A percentile compares a stretch with the other conserved stretches of the same genome.
phyloP scores from a whole-genome alignment of 805 yeast species.

The Pichia deserticola region DNA sequence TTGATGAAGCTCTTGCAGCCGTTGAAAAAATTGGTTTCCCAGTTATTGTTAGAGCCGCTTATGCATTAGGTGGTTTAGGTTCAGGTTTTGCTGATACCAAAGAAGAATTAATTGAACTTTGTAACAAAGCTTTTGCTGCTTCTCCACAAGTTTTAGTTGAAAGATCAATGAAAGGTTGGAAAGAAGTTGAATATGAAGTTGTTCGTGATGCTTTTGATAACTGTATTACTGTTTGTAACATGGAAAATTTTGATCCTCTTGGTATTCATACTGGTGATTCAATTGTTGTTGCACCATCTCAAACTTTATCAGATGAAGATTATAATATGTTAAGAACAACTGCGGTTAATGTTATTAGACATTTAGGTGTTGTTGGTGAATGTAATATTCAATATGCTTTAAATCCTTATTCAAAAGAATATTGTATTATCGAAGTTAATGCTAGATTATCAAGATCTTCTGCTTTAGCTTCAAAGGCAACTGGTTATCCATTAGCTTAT shows the following conservation, averaged over 20 bases:
- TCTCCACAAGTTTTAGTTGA: slow-evolving; percentile 96
- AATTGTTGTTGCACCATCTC: slow-evolving; percentile 97
- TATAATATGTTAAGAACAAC: slow-evolving; percentile 97
- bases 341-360: slow-evolving; percentile 95
- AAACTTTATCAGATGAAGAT: slow-evolving; percentile 93
- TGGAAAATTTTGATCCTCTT: slow-evolving; percentile 98
- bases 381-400: slow-evolving; percentile 97
- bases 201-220: slow-evolving; percentile 95
- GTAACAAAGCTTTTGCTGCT: slow-evolving; percentile 88
- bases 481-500: slow-evolving; percentile 96
- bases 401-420: slow-evolving; percentile 88
- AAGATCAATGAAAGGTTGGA: slow-evolving; percentile 98
- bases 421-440: slow-evolving; percentile 95
- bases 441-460: slow-evolving; percentile 97
- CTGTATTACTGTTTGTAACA: slow-evolving; percentile 98
- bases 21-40: slow-evolving; percentile 89
- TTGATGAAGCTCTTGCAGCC: slow-evolving; percentile 78
- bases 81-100: slow-evolving; percentile 95
- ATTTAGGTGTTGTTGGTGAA: slow-evolving; percentile 98
- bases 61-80: slow-evolving; percentile 95
- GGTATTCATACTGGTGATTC: slow-evolving; percentile 99
- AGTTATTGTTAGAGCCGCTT: slow-evolving; percentile 95
- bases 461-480: slow-evolving; percentile 98
- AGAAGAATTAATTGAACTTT: slow-evolving; percentile 70
- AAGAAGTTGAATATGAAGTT: slow-evolving; percentile 97